A percentile compares a stretch with the other conserved stretches of the same genome.
Conservation (phyloP, 495 filamentous ascomycete species). For the Darksidea phi region DNA sequence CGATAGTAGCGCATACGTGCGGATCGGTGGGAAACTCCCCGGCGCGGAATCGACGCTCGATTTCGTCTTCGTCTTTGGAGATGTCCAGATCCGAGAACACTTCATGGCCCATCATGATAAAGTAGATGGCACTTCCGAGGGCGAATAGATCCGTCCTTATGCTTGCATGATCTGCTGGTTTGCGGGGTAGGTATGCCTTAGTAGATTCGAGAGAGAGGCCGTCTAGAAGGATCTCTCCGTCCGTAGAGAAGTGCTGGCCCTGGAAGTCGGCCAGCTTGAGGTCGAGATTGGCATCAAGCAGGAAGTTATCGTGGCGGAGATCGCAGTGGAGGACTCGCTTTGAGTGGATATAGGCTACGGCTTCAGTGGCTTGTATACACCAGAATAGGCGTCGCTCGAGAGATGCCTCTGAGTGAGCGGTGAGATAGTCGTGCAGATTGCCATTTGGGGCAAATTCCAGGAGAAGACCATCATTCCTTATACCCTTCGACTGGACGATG, state of each 20-base stretch:
- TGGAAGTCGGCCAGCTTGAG: slow-evolving; percentile 25
- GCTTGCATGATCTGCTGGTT: slow-evolving; percentile 18
- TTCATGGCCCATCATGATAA: slow-evolving; percentile 17
- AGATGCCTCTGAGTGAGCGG: slow-evolving; percentile 11
- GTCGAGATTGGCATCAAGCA: slow-evolving; percentile 12
- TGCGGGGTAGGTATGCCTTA: slow-evolving; percentile 24
- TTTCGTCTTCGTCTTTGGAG: slow-evolving; percentile 19
- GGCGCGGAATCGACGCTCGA: slow-evolving; percentile 4
- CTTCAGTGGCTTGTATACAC: slow-evolving; percentile 23
- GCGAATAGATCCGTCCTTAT: slow-evolving; percentile 27
- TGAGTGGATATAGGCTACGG: slow-evolving; percentile 23
- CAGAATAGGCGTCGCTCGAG: slow-evolving; percentile 14
- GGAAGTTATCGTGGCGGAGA: slow-evolving; percentile 19
- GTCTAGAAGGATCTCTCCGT: slow-evolving; percentile 18
- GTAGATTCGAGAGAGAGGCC: slow-evolving; percentile 22
- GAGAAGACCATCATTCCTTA: slow-evolving; percentile 13
- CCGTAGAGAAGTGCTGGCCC: slow-evolving; percentile 19
- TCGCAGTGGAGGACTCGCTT: slow-evolving; percentile 23
- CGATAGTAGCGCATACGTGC: slow-evolving; percentile 20
- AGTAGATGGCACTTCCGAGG: slow-evolving; percentile 11
- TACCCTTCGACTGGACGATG: slow-evolving; percentile 9
- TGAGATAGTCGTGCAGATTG: slow-evolving; percentile 17
- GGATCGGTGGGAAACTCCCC: slow-evolving; percentile 10
- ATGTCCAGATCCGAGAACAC: slow-evolving; percentile 15
- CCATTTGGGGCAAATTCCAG: slow-evolving; percentile 22